A percentile compares a stretch with the other conserved stretches of the same genome.
Evolutionary conservation across 306 rosid species (phyloP).

Genomic region (Cucurbita moschata): DNA sequence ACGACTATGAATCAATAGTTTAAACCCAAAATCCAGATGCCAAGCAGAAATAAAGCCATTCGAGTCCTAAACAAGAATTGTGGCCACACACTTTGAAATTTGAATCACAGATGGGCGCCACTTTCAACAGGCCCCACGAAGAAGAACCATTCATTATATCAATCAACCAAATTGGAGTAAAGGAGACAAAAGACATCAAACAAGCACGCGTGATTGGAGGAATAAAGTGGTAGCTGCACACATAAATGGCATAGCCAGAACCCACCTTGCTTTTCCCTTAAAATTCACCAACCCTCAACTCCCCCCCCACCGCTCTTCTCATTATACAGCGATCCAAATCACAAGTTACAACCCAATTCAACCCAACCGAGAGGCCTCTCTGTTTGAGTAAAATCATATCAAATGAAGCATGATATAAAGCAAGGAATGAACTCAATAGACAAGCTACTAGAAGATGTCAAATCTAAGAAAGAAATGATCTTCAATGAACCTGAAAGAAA

Average conservation of each 20-base stretch:
- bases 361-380: neutral
- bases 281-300: neutral
- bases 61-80: neutral
- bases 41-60: neutral
- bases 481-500: neutral
- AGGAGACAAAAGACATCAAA: neutral
- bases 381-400: neutral
- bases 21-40: neutral
- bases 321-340: neutral
- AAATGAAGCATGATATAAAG: neutral
- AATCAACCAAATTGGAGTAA: neutral
- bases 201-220: slow-evolving; percentile 2
- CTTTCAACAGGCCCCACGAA: slow-evolving; percentile 1
- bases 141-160: neutral
- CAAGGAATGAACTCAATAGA: neutral
- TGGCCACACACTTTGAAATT: neutral
- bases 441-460: neutral
- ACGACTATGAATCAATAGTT: neutral
- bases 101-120: neutral
- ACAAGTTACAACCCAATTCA: neutral
- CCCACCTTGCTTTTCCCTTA: neutral
- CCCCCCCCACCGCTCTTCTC: slow-evolving; percentile 4
- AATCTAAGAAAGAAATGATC: neutral
- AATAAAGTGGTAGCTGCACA: neutral
- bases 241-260: neutral